These are phyloP conservation scores for Magnaporthales sp. DNA, from an alignment of 2,329 filamentous ascomycete genomes.

Conservation along the genomic window DNA sequence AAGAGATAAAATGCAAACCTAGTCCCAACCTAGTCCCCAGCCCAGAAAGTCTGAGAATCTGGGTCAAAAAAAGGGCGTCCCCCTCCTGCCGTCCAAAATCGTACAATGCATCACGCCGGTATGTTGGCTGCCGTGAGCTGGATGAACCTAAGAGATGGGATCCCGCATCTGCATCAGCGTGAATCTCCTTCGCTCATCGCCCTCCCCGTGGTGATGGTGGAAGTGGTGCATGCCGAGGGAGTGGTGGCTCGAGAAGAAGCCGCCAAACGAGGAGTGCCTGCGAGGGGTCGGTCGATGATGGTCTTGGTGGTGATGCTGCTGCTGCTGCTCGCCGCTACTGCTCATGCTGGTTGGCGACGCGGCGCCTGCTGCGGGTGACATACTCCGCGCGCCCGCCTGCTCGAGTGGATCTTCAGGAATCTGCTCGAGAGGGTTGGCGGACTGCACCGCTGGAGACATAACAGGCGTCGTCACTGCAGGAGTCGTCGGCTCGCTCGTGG, in stretches of 20 bases:
- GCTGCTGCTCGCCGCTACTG: not conserved
- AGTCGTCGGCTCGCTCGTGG: slow-evolving; percentile 16
- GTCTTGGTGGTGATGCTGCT: not conserved
- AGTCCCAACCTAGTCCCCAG: not conserved
- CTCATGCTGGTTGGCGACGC: not conserved
- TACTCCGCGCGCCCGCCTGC: slow-evolving; percentile 6
- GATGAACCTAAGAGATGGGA: slow-evolving; percentile 19
- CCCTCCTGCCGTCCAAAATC: not conserved
- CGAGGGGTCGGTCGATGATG: slow-evolving; percentile 6
- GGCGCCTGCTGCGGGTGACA: not conserved
- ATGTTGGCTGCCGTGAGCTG: not conserved
- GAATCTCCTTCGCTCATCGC: slow-evolving; percentile 23
- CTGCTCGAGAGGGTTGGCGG: slow-evolving; percentile 16
- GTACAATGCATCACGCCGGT: not conserved
- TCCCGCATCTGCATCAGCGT: slow-evolving; percentile 27
- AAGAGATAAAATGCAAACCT: not conserved
- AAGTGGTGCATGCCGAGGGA: slow-evolving; percentile 10
- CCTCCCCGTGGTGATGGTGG: slow-evolving; percentile 14
- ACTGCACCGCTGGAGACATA: slow-evolving; percentile 12
- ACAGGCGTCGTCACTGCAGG: slow-evolving; percentile 16
- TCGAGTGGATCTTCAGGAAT: slow-evolving; percentile 20
- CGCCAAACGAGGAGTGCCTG: slow-evolving; percentile 15
- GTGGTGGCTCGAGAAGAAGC: slow-evolving; percentile 13
- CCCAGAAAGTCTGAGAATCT: not conserved
- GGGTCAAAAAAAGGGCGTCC: not conserved